Conservation (phyloP, 768 basidiomycete genomes). For the Calocera cornea region DNA sequence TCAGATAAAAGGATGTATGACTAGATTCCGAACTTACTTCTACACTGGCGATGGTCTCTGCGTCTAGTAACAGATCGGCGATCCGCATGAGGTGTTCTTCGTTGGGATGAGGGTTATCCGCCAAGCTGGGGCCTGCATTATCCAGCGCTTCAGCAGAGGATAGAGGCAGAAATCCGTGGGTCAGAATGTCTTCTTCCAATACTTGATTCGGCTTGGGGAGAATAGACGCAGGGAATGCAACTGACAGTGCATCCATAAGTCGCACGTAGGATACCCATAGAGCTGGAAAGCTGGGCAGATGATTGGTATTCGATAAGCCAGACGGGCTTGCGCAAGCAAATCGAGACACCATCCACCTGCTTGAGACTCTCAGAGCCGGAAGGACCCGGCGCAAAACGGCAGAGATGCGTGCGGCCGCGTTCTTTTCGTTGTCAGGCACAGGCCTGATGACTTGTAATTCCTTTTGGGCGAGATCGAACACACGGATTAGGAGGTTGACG, state of each 20-base stretch:
- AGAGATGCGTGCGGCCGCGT: slow-evolving; percentile 69
- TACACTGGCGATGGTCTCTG: slow-evolving; percentile 40
- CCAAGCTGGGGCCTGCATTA: slow-evolving; percentile 12
- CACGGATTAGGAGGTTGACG: slow-evolving; percentile 44
- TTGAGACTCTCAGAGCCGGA: slow-evolving; percentile 72
- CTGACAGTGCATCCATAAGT: slow-evolving; percentile 47
- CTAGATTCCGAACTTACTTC: slow-evolving; percentile 33
- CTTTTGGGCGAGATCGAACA: slow-evolving; percentile 51
- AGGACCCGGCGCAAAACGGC: slow-evolving; percentile 75
- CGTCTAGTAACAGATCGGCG: slow-evolving; percentile 66
- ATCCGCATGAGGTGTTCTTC: slow-evolving; percentile 93
- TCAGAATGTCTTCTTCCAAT: slow-evolving; percentile 82
- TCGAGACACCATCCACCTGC: slow-evolving; percentile 79
- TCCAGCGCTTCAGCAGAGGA: slow-evolving; percentile 18
- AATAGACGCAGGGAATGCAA: slow-evolving; percentile 51
- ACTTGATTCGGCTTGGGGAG: slow-evolving; percentile 46
- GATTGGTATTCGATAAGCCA: slow-evolving; percentile 27
- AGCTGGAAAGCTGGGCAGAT: slow-evolving; percentile 28
- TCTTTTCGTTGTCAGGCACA: slow-evolving; percentile 27
- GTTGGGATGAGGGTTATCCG: slow-evolving; percentile 59
- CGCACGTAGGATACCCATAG: slow-evolving; percentile 65
- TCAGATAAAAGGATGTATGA: neutral
- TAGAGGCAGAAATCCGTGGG: slow-evolving; percentile 78
- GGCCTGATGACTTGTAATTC: slow-evolving; percentile 47
- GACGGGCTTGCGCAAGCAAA: slow-evolving; percentile 47